Base-by-base conservation (phyloP, 78 protist genomes). In the Dictyostelium firmibasis region DNA sequence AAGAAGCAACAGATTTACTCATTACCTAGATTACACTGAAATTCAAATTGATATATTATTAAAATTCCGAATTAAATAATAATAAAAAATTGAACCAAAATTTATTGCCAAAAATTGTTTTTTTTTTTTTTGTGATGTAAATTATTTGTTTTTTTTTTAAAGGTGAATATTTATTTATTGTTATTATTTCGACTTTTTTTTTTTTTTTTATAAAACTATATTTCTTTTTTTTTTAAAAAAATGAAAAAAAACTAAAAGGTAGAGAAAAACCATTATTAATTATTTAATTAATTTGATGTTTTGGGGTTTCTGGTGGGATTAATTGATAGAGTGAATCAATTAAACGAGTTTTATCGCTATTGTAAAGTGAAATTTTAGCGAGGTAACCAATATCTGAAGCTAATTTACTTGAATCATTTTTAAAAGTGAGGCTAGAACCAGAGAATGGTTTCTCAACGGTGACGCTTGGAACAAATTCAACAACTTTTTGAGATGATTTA, bases 1-100 rank as follows among this genome's bases (percentile, higher is more conserved):
- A 36, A 75, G 93, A 77, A 78, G 85, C 4, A 78, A 78, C 67
- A 60, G 93, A 41, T 87, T 87, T 27, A 62, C 13, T 78, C 93
- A 87, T 78, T 87, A 87, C 29, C 27, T 87, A 14, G 20, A 87
- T 62, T 29, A 33, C 4, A 72, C n/a, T 43, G 84, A 87, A 18
- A 20, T 25, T 23, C 50, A 60, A 35, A 6, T 60, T 18, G 62
- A 82, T 60, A 27, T 47, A 13, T 25, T 79, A 25, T 79, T 79
- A 47, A 79, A 47, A 47, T 50, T 50, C n/a, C 62, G 62, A 50
- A 50, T 50, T 50, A 50, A 50, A 50, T 50, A 50, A 50, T 4
- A 16, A 50, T 47, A 47, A 38, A 2, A n/a, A n/a, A n/a, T n/a
- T n/a, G n/a, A n/a, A n/a, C n/a, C n/a, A n/a, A n/a, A n/a, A n/a